These are phyloP conservation scores for Hypoxylon crocopeplum DNA, from an alignment of 495 filamentous ascomycete genomes.

Conservation along the genomic window DNA sequence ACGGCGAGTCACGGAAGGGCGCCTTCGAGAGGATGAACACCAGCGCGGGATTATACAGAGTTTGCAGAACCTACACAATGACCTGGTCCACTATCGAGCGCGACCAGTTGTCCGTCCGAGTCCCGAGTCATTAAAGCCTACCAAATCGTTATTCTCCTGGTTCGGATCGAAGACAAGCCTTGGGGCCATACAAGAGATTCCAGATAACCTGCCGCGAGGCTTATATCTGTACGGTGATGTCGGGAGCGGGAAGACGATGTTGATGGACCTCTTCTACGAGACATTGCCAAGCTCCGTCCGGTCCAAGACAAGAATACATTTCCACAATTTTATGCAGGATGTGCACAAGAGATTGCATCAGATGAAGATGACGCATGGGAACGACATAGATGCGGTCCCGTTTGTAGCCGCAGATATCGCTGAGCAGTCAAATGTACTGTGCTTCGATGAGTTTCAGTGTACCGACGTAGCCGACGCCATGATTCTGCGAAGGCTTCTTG, in stretches of 20 bases:
- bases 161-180: slow-evolving; percentile 60
- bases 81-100: slow-evolving; percentile 75
- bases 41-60: slow-evolving; percentile 89
- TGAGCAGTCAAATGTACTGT: slow-evolving; percentile 81
- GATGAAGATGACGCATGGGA: slow-evolving; percentile 87
- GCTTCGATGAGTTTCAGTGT: slow-evolving; percentile 99
- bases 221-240: slow-evolving; percentile 97
- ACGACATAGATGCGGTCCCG: slow-evolving; percentile 88
- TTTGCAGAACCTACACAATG: slow-evolving; percentile 88
- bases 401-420: slow-evolving; percentile 95
- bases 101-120: slow-evolving; percentile 78
- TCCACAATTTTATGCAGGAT: slow-evolving; percentile 99
- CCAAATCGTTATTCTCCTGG: slow-evolving; percentile 72
- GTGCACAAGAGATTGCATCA: slow-evolving; percentile 91
- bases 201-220: slow-evolving; percentile 79
- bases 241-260: slow-evolving; percentile 98
- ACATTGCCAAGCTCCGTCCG: slow-evolving; percentile 82
- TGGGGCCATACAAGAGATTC: slow-evolving; percentile 58
- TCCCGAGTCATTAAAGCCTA: slow-evolving; percentile 71
- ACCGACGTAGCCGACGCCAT: slow-evolving; percentile 99
- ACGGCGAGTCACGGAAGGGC: slow-evolving; percentile 70
- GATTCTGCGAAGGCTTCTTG: slow-evolving; percentile 88
- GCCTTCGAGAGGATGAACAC: slow-evolving; percentile 84
- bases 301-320: slow-evolving; percentile 94
- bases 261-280: slow-evolving; percentile 99